phyloP scores from a whole-genome alignment of 2,329 filamentous ascomycete species.

The Diaporthe sp. region DNA sequence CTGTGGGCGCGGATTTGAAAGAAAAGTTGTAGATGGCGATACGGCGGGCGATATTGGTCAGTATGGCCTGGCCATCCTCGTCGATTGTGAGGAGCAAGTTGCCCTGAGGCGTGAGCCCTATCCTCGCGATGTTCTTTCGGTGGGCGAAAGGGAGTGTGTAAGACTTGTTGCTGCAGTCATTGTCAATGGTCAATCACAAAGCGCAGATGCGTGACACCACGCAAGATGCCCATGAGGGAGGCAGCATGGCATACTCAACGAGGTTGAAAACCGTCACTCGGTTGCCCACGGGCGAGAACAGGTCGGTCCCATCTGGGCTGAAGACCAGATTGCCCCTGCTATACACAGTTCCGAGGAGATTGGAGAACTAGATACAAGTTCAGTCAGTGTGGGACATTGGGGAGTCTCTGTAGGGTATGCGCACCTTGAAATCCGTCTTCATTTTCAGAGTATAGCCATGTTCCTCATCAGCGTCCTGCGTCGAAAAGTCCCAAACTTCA shows the following conservation, averaged over 20 bases:
- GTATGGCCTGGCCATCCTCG: conserved; percentile 92
- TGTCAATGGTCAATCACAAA: conserved; percentile 51
- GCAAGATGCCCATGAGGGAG: neutral
- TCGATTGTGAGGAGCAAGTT: conserved; percentile 95
- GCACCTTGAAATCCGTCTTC: conserved; percentile 99
- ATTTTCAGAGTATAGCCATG: conserved; percentile 71
- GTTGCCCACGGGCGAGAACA: conserved; percentile 97
- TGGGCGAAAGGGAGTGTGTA: conserved; percentile 91
- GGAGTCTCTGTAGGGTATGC: conserved; percentile 38
- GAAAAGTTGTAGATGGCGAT: conserved; percentile 95
- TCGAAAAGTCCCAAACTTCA: conserved; percentile 21
- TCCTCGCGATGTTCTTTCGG: conserved; percentile 89
- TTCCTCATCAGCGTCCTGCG: conserved; percentile 26
- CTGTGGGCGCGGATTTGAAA: conserved; percentile 86
- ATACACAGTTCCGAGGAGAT: conserved; percentile 97
- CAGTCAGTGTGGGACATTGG: neutral
- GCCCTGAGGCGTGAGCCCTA: conserved; percentile 90
- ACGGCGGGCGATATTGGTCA: conserved; percentile 89
- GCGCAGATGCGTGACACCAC: neutral
- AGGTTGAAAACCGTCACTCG: conserved; percentile 96
- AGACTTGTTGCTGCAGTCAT: conserved; percentile 79
- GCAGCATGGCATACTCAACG: conserved; percentile 77
- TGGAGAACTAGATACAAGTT: conserved; percentile 81
- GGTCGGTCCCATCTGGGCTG: conserved; percentile 94
- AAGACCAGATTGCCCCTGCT: conserved; percentile 97